phyloP scores from a whole-genome alignment of 441 rosid species.

The Francoa sonchifolia region DNA sequence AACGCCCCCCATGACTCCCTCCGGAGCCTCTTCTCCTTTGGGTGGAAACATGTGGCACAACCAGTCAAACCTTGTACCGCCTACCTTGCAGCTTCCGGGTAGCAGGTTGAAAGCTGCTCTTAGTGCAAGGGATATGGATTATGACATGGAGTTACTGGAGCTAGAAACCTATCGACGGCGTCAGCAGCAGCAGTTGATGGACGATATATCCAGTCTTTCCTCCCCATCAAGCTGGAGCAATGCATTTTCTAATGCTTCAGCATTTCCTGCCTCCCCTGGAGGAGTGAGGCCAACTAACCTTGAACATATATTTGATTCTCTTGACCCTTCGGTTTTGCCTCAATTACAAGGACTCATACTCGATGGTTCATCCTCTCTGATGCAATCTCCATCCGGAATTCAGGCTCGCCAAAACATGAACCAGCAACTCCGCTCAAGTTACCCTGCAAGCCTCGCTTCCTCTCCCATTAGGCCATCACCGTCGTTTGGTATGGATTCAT shows the following conservation, averaged over 20 bases:
- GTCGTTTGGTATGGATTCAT: conserved; percentile 32
- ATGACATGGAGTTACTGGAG: conserved; percentile 36
- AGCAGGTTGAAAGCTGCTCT: conserved; percentile 57
- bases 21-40: conserved; percentile 44
- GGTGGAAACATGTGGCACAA: conserved; percentile 44
- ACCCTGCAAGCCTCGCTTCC: conserved; percentile 30
- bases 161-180: conserved; percentile 20
- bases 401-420: conserved; percentile 37
- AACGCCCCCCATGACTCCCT: conserved; percentile 48
- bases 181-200: conserved; percentile 30
- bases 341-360: conserved; percentile 32
- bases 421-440: conserved; percentile 38
- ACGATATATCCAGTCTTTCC: conserved; percentile 44
- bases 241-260: conserved; percentile 29
- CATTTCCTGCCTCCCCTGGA: conserved; percentile 33
- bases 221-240: conserved; percentile 55
- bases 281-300: conserved; percentile 50
- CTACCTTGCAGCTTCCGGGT: conserved; percentile 62
- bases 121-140: conserved; percentile 51
- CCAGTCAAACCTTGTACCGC: conserved; percentile 34
- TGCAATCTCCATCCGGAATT: conserved; percentile 35
- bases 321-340: conserved; percentile 31
- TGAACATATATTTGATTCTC: conserved; percentile 40
- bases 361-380: conserved; percentile 20
- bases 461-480: conserved; percentile 40